Base-by-base conservation (phyloP, 108 stramenopile genomes). In the Cylindrotheca closterium region DNA sequence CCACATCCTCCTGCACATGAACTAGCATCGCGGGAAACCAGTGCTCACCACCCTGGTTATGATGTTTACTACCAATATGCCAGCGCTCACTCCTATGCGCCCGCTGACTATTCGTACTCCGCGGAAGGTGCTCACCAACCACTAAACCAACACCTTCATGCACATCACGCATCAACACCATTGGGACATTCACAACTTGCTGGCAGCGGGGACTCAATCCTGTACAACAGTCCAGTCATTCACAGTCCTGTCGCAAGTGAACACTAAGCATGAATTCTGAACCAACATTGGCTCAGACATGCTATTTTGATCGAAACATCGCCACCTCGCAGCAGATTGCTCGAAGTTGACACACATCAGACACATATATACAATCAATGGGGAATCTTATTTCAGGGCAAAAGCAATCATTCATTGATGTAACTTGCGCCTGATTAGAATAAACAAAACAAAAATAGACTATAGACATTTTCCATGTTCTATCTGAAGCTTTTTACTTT, bases 371-470 rank as follows among this genome's bases (percentile, higher is more conserved):
- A n/a, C n/a, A n/a, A n/a, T n/a, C n/a, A n/a, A n/a, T n/a, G n/a
- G n/a, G n/a, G n/a, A n/a, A n/a, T n/a, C n/a, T n/a, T n/a, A n/a
- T n/a, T n/a, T n/a, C n/a, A n/a, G n/a, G n/a, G n/a, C n/a, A n/a
- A n/a, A n/a, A n/a, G n/a, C n/a, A n/a, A n/a, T n/a, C n/a, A n/a
- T n/a, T n/a, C n/a, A n/a, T n/a, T n/a, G n/a, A n/a, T n/a, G n/a
- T n/a, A n/a, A n/a, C n/a, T n/a, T n/a, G n/a, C n/a, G n/a, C n/a
- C n/a, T n/a, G n/a, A n/a, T n/a, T n/a, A n/a, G n/a, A n/a, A n/a
- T n/a, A n/a, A n/a, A n/a, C n/a, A n/a, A n/a, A 42, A 7, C 37
- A 42, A 42, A 42, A 42, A 42, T 42, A 42, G 37, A 42, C 37
- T 42, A 42, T 42, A 42, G 37, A 42, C 37, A n/a, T n/a, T n/a